A percentile compares a stretch with the other conserved stretches of the same genome.
These are phyloP conservation scores for Rhytidiadelphus loreus DNA, from an alignment of 225 moss, liverwort and hornwort species.

Conservation along the genomic window DNA sequence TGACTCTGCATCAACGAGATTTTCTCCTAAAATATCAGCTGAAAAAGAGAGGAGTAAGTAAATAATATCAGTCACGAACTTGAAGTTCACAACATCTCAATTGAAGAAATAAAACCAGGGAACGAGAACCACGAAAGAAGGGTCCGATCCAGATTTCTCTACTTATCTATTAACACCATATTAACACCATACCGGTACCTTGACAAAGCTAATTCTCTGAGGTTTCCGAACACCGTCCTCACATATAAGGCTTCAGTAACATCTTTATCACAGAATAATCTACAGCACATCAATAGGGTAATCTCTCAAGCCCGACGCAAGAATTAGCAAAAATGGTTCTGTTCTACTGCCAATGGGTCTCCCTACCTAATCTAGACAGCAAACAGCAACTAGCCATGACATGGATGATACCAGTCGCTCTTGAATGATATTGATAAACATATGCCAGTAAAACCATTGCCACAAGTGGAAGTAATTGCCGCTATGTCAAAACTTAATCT, in stretches of 20 bases:
- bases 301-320: not conserved
- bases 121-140: not conserved
- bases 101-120: not conserved
- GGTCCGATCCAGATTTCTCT: not conserved
- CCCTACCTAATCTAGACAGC: not conserved
- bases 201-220: not conserved
- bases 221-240: not conserved
- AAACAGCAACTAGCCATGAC: not conserved
- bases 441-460: not conserved
- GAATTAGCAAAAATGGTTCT: not conserved
- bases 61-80: not conserved
- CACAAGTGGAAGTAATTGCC: not conserved
- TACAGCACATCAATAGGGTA: not conserved
- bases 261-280: not conserved
- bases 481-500: conserved; percentile 16
- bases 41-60: not conserved
- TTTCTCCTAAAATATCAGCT: not conserved
- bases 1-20: not conserved
- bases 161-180: not conserved
- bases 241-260: not conserved
- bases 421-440: not conserved
- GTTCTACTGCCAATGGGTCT: not conserved
- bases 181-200: not conserved
- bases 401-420: not conserved
- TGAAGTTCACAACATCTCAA: not conserved